A percentile compares a stretch with the other conserved stretches of the same genome.
These are phyloP conservation scores for Pelargonium exstipulatum DNA, from an alignment of 441 rosid species.

Conservation along the genomic window DNA sequence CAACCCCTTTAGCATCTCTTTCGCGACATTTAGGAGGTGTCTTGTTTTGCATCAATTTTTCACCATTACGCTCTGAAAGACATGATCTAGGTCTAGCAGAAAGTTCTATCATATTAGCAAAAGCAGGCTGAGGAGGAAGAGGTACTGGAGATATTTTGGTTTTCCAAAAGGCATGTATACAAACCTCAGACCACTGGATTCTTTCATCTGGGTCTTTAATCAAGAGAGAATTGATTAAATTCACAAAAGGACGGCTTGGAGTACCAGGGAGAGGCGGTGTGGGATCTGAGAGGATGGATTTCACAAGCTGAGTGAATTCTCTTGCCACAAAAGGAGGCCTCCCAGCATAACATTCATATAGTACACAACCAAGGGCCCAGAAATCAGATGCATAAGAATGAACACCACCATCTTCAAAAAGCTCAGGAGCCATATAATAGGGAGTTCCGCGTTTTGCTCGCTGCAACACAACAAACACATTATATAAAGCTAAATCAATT, in stretches of 20 bases:
- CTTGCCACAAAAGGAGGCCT: slow-evolving; percentile 81
- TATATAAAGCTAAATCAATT: background rate
- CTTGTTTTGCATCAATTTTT: slow-evolving; percentile 50
- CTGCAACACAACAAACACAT: slow-evolving; percentile 39
- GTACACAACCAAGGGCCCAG: slow-evolving; percentile 97
- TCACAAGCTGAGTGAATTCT: slow-evolving; percentile 87
- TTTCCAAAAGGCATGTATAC: slow-evolving; percentile 87
- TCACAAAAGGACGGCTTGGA: slow-evolving; percentile 74
- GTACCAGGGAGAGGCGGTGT: slow-evolving; percentile 84
- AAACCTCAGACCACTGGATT: slow-evolving; percentile 83
- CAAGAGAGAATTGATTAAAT: slow-evolving; percentile 75
- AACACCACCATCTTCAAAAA: slow-evolving; percentile 93
- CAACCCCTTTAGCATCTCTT: slow-evolving; percentile 58
- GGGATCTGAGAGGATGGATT: slow-evolving; percentile 81
- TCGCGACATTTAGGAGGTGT: slow-evolving; percentile 69
- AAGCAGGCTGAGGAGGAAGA: slow-evolving; percentile 84
- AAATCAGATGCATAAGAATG: slow-evolving; percentile 97
- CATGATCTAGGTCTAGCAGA: slow-evolving; percentile 50
- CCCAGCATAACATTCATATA: slow-evolving; percentile 88
- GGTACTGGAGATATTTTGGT: slow-evolving; percentile 44
- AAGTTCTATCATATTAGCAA: slow-evolving; percentile 67
- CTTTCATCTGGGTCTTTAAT: slow-evolving; percentile 91
- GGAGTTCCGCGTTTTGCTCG: slow-evolving; percentile 99
- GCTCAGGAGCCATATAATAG: slow-evolving; percentile 96
- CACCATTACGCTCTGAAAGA: slow-evolving; percentile 71